A percentile compares a stretch with the other conserved stretches of the same genome.
phyloP scores from a whole-genome alignment of 2,329 filamentous ascomycete species.

The Alternaria panax region DNA sequence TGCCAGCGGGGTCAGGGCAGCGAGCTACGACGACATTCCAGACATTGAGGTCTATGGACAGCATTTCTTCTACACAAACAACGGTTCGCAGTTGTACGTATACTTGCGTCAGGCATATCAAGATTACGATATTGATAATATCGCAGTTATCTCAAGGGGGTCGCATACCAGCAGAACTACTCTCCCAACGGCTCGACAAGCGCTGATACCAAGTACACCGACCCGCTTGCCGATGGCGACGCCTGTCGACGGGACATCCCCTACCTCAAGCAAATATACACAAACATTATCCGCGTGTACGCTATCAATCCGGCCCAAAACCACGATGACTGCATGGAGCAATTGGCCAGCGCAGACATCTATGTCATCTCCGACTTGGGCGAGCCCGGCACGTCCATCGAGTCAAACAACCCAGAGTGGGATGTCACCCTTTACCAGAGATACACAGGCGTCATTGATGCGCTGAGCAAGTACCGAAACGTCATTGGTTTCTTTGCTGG shows the following conservation, averaged over 20 bases:
- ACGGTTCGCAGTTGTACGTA: constrained; percentile 70
- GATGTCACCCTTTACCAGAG: constrained; percentile 77
- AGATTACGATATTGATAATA: constrained; percentile 11
- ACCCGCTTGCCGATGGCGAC: constrained; percentile 78
- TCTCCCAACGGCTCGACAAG: constrained; percentile 33
- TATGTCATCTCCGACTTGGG: constrained; percentile 89
- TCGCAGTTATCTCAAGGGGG: constrained; percentile 78
- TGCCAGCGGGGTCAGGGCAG: constrained; percentile 24
- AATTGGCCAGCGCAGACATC: constrained; percentile 85
- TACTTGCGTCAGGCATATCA: no score
- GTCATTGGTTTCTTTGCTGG: constrained; percentile 97
- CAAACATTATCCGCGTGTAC: constrained; percentile 91
- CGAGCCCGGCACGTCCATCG: constrained; percentile 71
- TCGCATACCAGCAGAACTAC: constrained; percentile 82
- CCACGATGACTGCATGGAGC: constrained; percentile 84
- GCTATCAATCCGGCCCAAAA: constrained; percentile 81
- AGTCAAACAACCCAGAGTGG: constrained; percentile 81
- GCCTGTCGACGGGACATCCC: constrained; percentile 86
- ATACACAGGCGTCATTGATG: constrained; percentile 85
- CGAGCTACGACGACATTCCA: constrained; percentile 45
- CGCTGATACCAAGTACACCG: constrained; percentile 67
- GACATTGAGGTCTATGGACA: constrained; percentile 63
- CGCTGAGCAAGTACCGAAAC: constrained; percentile 83
- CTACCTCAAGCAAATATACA: constrained; percentile 76
- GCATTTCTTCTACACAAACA: constrained; percentile 90